These are phyloP conservation scores for Phytophthora rubi DNA, from an alignment of 352 stramenopile genomes.

Conservation along the genomic window DNA sequence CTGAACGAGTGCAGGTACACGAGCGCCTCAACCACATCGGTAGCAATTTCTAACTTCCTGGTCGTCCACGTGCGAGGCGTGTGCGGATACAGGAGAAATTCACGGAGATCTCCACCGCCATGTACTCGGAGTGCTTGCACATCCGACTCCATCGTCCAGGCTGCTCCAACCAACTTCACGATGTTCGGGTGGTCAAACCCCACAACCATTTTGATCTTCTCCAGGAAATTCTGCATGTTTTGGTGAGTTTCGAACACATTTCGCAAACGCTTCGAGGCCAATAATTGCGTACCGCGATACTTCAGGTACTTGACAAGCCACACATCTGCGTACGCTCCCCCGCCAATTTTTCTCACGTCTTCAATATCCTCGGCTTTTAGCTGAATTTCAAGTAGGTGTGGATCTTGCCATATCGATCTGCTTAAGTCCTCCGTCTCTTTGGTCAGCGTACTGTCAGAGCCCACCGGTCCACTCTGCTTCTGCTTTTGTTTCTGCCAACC, in stretches of 20 bases:
- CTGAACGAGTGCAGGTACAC: conserved; percentile 45
- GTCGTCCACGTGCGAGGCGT: conserved; percentile 36
- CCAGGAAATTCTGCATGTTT: conserved; percentile 43
- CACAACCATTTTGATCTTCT: conserved; percentile 56
- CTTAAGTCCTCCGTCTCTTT: not conserved
- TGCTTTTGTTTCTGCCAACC: conserved; percentile 15
- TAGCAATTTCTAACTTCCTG: conserved; percentile 28
- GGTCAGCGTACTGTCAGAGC: not conserved
- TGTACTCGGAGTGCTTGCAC: conserved; percentile 65
- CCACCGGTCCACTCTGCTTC: not conserved
- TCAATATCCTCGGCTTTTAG: conserved; percentile 54
- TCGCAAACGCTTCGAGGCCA: conserved; percentile 50
- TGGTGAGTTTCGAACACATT: conserved; percentile 26
- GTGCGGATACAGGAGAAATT: conserved; percentile 31
- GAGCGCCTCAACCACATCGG: conserved; percentile 34
- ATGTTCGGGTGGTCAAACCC: conserved; percentile 52
- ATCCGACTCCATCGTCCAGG: conserved; percentile 51
- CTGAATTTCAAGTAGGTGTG: conserved; percentile 44
- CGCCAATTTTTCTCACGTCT: conserved; percentile 51
- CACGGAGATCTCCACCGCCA: conserved; percentile 56
- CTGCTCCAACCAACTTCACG: conserved; percentile 48
- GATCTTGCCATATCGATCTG: conserved; percentile 45
- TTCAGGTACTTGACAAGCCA: conserved; percentile 57
- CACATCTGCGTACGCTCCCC: conserved; percentile 43
- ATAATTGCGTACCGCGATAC: conserved; percentile 39